Conservation (phyloP, 2,329 filamentous ascomycete species). For the Colletotrichum musae region DNA sequence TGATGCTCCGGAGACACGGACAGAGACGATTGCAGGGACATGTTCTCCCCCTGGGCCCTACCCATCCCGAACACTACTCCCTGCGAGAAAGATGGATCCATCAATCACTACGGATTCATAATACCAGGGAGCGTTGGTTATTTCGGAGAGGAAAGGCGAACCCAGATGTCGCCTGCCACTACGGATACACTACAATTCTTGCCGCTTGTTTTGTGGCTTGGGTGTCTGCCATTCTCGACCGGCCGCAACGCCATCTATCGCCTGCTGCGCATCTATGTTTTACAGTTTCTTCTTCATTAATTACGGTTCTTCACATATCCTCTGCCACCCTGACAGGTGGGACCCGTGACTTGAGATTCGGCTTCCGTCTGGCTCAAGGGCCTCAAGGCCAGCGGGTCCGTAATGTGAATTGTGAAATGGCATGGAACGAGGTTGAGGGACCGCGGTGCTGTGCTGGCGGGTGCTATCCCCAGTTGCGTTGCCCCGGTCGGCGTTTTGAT, state of each 20-base stretch:
- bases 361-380: neutral
- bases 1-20: conserved; percentile 29
- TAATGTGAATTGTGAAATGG: neutral
- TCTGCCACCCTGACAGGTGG: conserved; percentile 22
- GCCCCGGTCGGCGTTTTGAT: conserved; percentile 6
- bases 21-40: conserved; percentile 12
- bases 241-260: neutral
- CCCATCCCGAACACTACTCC: too few relatives aligned
- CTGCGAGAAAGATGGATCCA: too few relatives aligned
- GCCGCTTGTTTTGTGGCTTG: neutral
- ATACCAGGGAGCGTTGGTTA: conserved; percentile 15
- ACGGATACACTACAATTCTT: neutral
- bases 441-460: conserved; percentile 17
- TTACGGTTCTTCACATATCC: conserved; percentile 29
- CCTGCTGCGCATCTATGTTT: conserved; percentile 10
- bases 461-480: conserved; percentile 7
- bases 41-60: too few relatives aligned
- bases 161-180: too few relatives aligned
- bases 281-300: conserved; percentile 36
- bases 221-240: neutral
- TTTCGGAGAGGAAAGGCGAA: too few relatives aligned
- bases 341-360: conserved; percentile 16
- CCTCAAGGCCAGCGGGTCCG: neutral
- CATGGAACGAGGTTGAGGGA: neutral
- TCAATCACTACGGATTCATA: conserved; percentile 1